A percentile compares a stretch with the other conserved stretches of the same genome.
phyloP scores from a whole-genome alignment of 257 asterid species.

The Solanum sitiens region DNA sequence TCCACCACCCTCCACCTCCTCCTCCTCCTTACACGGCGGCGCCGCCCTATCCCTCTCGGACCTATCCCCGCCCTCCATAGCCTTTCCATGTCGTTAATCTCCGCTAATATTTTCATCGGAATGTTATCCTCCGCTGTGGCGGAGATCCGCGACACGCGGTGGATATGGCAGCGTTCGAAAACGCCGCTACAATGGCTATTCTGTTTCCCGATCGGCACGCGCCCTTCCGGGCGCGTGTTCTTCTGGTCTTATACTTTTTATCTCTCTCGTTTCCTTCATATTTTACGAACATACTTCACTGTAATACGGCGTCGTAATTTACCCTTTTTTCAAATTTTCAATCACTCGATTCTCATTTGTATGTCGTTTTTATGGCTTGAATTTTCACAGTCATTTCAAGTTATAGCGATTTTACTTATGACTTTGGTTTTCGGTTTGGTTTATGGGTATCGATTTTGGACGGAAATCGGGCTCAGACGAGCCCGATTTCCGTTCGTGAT shows the following conservation, averaged over 20 bases:
- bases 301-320: conserved; percentile 19
- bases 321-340: conserved; percentile 28
- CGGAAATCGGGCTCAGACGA: conserved; percentile 27
- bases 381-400: conserved; percentile 70
- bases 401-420: conserved; percentile 45
- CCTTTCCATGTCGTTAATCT: conserved; percentile 39
- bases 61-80: conserved; percentile 61
- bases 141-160: conserved; percentile 66
- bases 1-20: conserved; percentile 41
- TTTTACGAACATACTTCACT: conserved; percentile 23
- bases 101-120: conserved; percentile 43
- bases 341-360: conserved; percentile 39
- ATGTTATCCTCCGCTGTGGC: conserved; percentile 52
- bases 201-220: conserved; percentile 83
- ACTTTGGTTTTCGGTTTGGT: conserved; percentile 27
- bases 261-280: conserved; percentile 61
- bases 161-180: conserved; percentile 65
- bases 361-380: conserved; percentile 74
- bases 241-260: conserved; percentile 76
- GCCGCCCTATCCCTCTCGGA: conserved; percentile 45
- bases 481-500: conserved; percentile 25
- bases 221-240: conserved; percentile 73
- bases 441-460: conserved; percentile 37
- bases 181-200: conserved; percentile 76
- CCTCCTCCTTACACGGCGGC: conserved; percentile 46